Evolutionary conservation across 2,329 filamentous ascomycete genomes (phyloP).

Genomic region (Diplodia mutila): DNA sequence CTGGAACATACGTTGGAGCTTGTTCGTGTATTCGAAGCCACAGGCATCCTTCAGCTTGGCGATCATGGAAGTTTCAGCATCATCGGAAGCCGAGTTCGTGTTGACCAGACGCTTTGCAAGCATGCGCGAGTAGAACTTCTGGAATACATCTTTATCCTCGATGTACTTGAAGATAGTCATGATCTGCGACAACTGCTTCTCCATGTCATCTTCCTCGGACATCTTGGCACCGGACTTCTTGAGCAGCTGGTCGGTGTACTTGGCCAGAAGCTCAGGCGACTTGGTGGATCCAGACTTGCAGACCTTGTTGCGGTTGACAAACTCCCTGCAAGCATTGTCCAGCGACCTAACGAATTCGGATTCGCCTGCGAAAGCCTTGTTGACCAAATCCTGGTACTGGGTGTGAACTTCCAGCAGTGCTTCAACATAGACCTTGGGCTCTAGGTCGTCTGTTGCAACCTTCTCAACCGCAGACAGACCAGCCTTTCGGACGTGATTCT

Average conservation of each 20-base stretch:
- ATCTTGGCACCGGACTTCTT: conserved; percentile 86
- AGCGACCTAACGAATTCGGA: conserved; percentile 95
- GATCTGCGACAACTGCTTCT: conserved; percentile 84
- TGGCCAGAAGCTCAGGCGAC: conserved; percentile 91
- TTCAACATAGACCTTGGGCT: conserved; percentile 96
- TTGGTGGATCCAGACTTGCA: conserved; percentile 93
- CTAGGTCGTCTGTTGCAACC: conserved; percentile 82
- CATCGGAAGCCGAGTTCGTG: conserved; percentile 92
- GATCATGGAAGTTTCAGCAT: conserved; percentile 99
- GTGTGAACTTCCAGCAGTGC: conserved; percentile 92
- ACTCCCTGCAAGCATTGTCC: conserved; percentile 96
- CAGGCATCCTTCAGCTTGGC: conserved; percentile 98
- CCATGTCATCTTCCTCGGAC: conserved; percentile 90
- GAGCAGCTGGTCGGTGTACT: conserved; percentile 89
- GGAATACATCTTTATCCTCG: conserved; percentile 99
- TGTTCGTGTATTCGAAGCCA: conserved; percentile 99
- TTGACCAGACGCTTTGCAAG: conserved; percentile 92
- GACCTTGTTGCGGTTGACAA: conserved; percentile 95
- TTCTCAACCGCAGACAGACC: conserved; percentile 88
- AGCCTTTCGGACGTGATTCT: conserved; percentile 88
- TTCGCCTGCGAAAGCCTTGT: conserved; percentile 90
- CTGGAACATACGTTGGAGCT: conserved; percentile 99
- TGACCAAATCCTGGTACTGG: conserved; percentile 88
- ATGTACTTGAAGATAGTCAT: conserved; percentile 99
- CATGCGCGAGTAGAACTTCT: conserved; percentile 99